Percentiles rank a stretch among this genome's conserved stretches.
phyloP scores from a whole-genome alignment of 164 flowering plant species.

The Chimonanthus praecox region DNA sequence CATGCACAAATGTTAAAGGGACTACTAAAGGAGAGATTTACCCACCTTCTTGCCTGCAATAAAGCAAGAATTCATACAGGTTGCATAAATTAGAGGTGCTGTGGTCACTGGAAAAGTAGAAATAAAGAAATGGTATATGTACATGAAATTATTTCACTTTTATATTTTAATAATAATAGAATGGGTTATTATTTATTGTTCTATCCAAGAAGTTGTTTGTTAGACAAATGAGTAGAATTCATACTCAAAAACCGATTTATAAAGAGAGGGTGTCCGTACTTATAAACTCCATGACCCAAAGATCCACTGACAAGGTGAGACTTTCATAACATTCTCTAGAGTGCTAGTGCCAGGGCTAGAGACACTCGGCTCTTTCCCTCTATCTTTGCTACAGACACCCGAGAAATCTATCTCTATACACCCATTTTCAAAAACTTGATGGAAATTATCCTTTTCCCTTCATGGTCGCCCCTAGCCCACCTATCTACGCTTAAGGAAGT shows the following conservation, averaged over 20 bases:
- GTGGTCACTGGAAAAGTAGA: not conserved
- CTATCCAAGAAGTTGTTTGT: not conserved
- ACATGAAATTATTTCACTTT: not conserved
- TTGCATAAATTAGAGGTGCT: not conserved
- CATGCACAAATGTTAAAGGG: slow-evolving; percentile 28
- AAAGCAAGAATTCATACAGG: not conserved
- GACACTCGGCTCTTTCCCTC: not conserved
- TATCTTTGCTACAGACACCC: not conserved
- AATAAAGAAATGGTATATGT: not conserved
- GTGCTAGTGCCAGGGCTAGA: not conserved
- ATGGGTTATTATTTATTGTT: too few species aligned
- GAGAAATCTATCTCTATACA: too few species aligned
- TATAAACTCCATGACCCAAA: too few species aligned
- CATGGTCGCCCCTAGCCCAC: not conserved
- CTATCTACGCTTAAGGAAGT: too few species aligned
- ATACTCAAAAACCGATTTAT: too few species aligned
- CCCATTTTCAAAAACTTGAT: too few species aligned
- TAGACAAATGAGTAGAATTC: not conserved
- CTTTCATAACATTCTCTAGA: too few species aligned
- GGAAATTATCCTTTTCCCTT: too few species aligned
- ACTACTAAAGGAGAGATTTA: slow-evolving; percentile 10
- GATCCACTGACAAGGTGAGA: not conserved
- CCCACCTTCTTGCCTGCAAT: slow-evolving; percentile 12
- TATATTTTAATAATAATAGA: not conserved
- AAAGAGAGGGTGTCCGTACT: too few species aligned